These are phyloP conservation scores for Colletotrichum magnum DNA, from an alignment of 2,329 filamentous ascomycete genomes.

Conservation along the genomic window DNA sequence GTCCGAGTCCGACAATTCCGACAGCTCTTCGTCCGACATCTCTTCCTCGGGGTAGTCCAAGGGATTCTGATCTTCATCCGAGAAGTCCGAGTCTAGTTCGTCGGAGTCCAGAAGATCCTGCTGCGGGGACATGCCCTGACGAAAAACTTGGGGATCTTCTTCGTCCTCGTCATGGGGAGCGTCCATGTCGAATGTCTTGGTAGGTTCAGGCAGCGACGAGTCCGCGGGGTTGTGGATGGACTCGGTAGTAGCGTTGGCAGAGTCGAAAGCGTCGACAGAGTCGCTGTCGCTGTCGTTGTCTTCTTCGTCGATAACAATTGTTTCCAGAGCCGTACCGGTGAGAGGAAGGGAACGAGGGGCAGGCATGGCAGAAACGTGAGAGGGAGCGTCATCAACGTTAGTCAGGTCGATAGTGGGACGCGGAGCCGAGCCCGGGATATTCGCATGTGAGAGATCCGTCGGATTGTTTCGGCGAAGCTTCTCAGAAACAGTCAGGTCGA, in stretches of 20 bases:
- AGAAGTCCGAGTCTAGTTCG: slow-evolving; percentile 11
- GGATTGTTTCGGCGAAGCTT: slow-evolving; percentile 16
- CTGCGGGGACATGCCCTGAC: not conserved
- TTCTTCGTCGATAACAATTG: slow-evolving; percentile 18
- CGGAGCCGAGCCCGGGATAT: no score
- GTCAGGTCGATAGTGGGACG: slow-evolving; percentile 6
- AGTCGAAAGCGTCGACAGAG: not conserved
- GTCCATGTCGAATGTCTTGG: slow-evolving; percentile 8
- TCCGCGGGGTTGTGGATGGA: no score
- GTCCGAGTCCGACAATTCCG: not conserved
- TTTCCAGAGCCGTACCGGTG: not conserved
- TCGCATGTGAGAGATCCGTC: not conserved
- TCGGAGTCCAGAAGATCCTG: not conserved
- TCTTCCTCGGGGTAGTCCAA: slow-evolving; percentile 20
- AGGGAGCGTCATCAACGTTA: not conserved
- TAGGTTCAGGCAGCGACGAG: not conserved
- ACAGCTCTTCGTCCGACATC: slow-evolving; percentile 1
- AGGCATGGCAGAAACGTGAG: no score
- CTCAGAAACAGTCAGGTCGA: slow-evolving; percentile 29
- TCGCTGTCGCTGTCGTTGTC: not conserved
- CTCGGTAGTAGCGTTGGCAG: not conserved
- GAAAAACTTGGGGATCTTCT: not conserved
- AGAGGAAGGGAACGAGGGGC: no score
- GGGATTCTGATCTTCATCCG: slow-evolving; percentile 3
- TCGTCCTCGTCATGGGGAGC: slow-evolving; percentile 28